These are phyloP conservation scores for Pseudopediastrum boryanum DNA, from an alignment of 139 green algal genomes.

Conservation along the genomic window DNA sequence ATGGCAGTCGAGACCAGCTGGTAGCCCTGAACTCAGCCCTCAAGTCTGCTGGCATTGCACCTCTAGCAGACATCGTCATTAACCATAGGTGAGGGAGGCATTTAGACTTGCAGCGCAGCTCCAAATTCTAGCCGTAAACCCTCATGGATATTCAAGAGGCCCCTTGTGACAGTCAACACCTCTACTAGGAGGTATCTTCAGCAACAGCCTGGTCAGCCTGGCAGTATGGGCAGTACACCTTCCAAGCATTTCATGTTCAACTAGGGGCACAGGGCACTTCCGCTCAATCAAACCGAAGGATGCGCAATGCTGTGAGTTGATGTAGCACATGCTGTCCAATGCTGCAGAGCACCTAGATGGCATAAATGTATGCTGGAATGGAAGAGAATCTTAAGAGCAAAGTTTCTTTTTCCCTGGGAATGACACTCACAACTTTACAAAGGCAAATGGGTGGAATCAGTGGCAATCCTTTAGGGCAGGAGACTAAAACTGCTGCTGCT, in stretches of 20 bases:
- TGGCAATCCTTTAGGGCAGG: background rate
- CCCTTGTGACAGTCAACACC: conserved; percentile 36
- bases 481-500: background rate
- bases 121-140: too few relatives aligned
- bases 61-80: conserved; percentile 89
- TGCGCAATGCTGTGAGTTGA: too few relatives aligned
- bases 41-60: conserved; percentile 60
- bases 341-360: background rate
- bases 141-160: too few relatives aligned
- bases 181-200: background rate
- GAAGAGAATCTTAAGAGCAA: background rate
- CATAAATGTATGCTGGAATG: background rate
- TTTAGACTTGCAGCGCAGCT: too few relatives aligned
- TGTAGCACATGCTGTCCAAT: background rate
- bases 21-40: conserved; percentile 51
- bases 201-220: background rate
- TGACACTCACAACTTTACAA: background rate
- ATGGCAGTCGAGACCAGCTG: conserved; percentile 80
- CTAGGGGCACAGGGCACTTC: too few relatives aligned
- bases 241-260: too few relatives aligned
- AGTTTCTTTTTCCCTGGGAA: background rate
- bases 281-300: too few relatives aligned
- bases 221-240: background rate
- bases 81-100: conserved; percentile 85
- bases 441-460: background rate